phyloP scores from a whole-genome alignment of 164 flowering plant genomes.

The Nymphaea thermarum region DNA sequence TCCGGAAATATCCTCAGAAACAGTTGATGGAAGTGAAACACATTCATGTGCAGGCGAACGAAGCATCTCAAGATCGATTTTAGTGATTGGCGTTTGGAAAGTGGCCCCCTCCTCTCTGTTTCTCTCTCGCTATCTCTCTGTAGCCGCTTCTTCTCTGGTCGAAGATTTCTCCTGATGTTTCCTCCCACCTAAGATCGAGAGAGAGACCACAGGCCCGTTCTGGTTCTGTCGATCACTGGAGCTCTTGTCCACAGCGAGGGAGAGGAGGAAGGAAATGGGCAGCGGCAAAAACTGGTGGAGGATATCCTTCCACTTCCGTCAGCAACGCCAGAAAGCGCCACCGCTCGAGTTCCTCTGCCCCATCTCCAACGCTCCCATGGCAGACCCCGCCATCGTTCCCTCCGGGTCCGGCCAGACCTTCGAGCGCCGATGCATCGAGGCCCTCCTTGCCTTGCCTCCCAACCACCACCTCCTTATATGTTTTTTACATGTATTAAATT shows the following conservation, averaged over 20 bases:
- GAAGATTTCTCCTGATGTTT: too few relatives aligned
- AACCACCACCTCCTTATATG: too few relatives aligned
- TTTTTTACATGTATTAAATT: too few relatives aligned
- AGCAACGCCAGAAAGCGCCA: constrained; percentile 10
- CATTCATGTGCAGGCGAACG: too few relatives aligned
- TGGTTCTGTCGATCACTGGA: too few relatives aligned
- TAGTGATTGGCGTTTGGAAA: too few relatives aligned
- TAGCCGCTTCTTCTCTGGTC: too few relatives aligned
- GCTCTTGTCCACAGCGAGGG: neutral
- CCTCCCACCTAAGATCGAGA: too few relatives aligned
- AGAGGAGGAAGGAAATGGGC: neutral
- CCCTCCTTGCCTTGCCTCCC: constrained; percentile 1
- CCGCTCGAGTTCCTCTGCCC: constrained; percentile 77
- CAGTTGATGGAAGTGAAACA: neutral
- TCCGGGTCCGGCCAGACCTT: constrained; percentile 95
- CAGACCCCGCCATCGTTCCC: constrained; percentile 76
- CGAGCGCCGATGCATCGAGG: constrained; percentile 54
- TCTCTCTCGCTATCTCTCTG: too few relatives aligned
- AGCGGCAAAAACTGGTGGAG: constrained; percentile 7
- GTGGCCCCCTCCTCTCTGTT: too few relatives aligned
- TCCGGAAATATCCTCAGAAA: neutral
- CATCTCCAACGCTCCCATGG: constrained; percentile 54
- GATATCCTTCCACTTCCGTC: constrained; percentile 4
- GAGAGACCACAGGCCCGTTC: too few relatives aligned
- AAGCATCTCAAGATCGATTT: too few relatives aligned